These are phyloP conservation scores for Sisymbrium irio DNA, from an alignment of 345 rosid species.

Conservation along the genomic window DNA sequence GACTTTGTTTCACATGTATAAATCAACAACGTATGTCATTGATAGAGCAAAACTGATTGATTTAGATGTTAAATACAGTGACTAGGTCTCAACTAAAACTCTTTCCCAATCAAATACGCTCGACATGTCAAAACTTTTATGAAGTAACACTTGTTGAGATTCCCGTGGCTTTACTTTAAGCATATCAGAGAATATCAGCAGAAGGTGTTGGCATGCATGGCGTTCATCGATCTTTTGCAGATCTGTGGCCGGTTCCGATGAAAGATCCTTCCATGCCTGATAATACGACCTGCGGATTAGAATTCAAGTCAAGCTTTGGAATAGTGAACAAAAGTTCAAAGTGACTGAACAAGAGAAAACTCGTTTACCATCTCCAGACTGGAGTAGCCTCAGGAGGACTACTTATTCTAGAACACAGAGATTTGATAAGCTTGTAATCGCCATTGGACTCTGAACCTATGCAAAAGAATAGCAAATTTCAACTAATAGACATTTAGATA, in stretches of 20 bases:
- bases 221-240: slow-evolving; percentile 52
- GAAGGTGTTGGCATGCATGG: slow-evolving; percentile 62
- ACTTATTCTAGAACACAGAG: slow-evolving; percentile 47
- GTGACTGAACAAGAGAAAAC: not conserved
- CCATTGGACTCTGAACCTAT: slow-evolving; percentile 31
- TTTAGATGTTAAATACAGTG: slow-evolving; percentile 2
- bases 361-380: slow-evolving; percentile 80
- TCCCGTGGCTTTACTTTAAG: slow-evolving; percentile 42
- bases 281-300: slow-evolving; percentile 60
- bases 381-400: slow-evolving; percentile 71
- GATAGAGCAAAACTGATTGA: slow-evolving; percentile 22
- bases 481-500: not conserved
- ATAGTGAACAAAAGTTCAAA: slow-evolving; percentile 4
- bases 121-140: slow-evolving; percentile 38
- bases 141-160: slow-evolving; percentile 31
- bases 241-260: slow-evolving; percentile 39
- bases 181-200: slow-evolving; percentile 40
- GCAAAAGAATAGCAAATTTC: slow-evolving; percentile 10
- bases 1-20: not conserved
- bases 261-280: slow-evolving; percentile 60
- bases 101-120: slow-evolving; percentile 63
- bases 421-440: slow-evolving; percentile 25
- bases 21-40: slow-evolving; percentile 10
- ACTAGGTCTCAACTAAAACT: slow-evolving; percentile 33
- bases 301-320: not conserved